phyloP scores from a whole-genome alignment of 495 filamentous ascomycete genomes.

The Aspergillus bertholletiae region DNA sequence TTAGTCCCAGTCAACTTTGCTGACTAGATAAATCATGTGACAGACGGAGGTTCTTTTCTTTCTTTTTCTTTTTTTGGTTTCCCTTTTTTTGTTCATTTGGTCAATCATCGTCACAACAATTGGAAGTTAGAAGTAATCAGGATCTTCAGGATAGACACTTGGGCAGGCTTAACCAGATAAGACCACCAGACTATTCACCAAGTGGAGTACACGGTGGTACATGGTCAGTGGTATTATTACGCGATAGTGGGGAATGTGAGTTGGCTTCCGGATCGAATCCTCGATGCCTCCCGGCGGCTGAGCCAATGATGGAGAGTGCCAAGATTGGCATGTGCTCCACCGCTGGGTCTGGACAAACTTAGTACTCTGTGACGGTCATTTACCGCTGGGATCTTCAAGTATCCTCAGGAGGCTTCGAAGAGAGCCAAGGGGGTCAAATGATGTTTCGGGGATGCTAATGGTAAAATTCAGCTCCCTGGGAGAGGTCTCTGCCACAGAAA shows the following conservation, averaged over 20 bases:
- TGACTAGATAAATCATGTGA: neutral
- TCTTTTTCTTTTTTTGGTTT: neutral
- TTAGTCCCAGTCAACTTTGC: too few relatives aligned
- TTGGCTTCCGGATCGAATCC: conserved; percentile 16
- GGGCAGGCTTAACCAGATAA: neutral
- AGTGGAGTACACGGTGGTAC: neutral
- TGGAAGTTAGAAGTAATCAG: neutral
- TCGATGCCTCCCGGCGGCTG: conserved; percentile 13
- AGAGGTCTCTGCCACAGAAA: too few relatives aligned
- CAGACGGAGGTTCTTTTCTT: neutral
- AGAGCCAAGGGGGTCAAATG: too few relatives aligned
- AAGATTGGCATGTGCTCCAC: conserved; percentile 13
- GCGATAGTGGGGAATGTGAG: conserved; percentile 16
- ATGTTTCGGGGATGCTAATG: too few relatives aligned
- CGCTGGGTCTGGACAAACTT: conserved; percentile 20
- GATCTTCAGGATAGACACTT: neutral
- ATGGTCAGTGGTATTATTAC: neutral
- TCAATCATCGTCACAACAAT: neutral
- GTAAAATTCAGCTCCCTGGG: too few relatives aligned
- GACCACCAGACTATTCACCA: neutral
- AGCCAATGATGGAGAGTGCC: conserved; percentile 16
- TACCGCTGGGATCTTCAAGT: neutral
- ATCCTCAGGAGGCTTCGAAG: neutral
- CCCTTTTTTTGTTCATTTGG: too few relatives aligned
- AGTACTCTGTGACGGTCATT: conserved; percentile 5